Evolutionary conservation across 306 rosid species (phyloP).

Genomic region (Malus orientalis): DNA sequence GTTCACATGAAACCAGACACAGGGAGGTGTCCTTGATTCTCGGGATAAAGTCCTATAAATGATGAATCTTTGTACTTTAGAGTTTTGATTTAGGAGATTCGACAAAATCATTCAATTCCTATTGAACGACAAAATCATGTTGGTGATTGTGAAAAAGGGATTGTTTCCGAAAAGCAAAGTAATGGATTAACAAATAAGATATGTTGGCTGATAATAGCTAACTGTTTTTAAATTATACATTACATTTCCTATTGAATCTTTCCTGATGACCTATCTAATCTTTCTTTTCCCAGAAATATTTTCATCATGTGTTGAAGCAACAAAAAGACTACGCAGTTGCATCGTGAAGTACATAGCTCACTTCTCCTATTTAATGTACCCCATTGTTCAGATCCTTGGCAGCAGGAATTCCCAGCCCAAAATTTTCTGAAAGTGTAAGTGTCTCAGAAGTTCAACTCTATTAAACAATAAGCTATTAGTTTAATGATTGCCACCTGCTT

Average conservation of each 20-base stretch:
- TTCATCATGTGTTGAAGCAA: conserved; percentile 44
- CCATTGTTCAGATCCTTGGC: conserved; percentile 90
- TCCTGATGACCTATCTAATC: conserved; percentile 19
- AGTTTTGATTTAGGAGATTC: conserved; percentile 16
- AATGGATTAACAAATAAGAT: too few relatives aligned
- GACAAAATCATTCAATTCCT: conserved; percentile 22
- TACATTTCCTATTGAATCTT: conserved; percentile 8
- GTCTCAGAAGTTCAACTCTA: conserved; percentile 5
- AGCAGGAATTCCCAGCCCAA: conserved; percentile 96
- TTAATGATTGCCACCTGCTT: not conserved
- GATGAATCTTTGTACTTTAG: not conserved
- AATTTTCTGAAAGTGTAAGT: conserved; percentile 98
- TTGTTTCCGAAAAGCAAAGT: conserved; percentile 29
- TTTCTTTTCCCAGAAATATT: conserved; percentile 44
- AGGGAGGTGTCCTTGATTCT: not conserved
- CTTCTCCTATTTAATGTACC: conserved; percentile 80
- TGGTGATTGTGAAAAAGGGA: conserved; percentile 32
- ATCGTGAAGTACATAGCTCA: conserved; percentile 50
- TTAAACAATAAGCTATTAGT: conserved; percentile 2
- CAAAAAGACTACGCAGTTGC: conserved; percentile 18
- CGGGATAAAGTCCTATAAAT: not conserved
- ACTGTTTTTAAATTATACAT: too few relatives aligned
- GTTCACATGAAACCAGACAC: not conserved
- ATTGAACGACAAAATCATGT: conserved; percentile 29
- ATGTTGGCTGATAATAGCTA: too few relatives aligned